phyloP scores from a whole-genome alignment of 345 rosid species.

The Aegle marmelos region DNA sequence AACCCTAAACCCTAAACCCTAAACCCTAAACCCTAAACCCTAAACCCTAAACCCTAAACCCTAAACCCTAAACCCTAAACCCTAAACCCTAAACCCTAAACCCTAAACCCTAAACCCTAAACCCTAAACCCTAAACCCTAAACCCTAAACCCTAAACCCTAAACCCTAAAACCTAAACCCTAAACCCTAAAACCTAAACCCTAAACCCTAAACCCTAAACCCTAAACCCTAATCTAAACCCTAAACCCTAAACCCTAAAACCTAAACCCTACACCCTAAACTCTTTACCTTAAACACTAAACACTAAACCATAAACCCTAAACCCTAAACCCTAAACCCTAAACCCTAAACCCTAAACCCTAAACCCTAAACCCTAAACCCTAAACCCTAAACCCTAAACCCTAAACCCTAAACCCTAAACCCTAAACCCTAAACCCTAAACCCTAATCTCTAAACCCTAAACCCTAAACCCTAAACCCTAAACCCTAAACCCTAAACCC shows the following conservation, averaged over 20 bases:
- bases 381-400: background rate
- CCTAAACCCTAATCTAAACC: constrained; percentile 17
- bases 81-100: background rate
- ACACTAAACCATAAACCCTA: background rate
- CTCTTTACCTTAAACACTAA: background rate
- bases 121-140: constrained; percentile 7
- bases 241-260: constrained; percentile 1
- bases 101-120: constrained; percentile 4
- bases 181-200: constrained; percentile 1
- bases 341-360: constrained; percentile 1
- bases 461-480: constrained; percentile 2
- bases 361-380: background rate
- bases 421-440: background rate
- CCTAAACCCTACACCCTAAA: background rate
- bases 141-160: constrained; percentile 5
- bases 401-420: background rate
- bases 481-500: constrained; percentile 5
- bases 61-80: constrained; percentile 1
- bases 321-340: constrained; percentile 5
- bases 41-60: constrained; percentile 10
- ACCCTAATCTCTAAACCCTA: background rate
- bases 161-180: background rate
- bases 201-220: background rate
- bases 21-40: constrained; percentile 11
- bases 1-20: constrained; percentile 13